Evolutionary conservation across 2,329 filamentous ascomycete genomes (phyloP), one percentile per base, ranked within the genome.

Genomic region (Claviceps sp.): DNA sequence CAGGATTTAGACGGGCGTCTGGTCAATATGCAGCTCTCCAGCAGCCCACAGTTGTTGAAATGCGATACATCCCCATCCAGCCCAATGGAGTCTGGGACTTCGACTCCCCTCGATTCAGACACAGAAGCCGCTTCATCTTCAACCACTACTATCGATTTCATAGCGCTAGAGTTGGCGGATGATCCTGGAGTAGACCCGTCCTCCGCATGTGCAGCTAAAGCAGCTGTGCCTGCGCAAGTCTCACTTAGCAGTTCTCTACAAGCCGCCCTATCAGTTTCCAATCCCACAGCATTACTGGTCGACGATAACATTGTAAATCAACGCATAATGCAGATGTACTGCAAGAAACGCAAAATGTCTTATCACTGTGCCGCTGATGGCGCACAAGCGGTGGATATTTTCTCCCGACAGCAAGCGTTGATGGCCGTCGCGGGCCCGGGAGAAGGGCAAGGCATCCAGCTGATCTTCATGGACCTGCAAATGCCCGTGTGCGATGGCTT

Each of bases 221-320:
- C 13, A 44, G 14, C 13, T 16, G 22, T 26, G 42, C 24, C 16
- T 30, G 16, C 13, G 14, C 24, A 46, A 30, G 26, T 26, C 24
- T 4, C 6, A 11, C 16, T 26, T 26, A 18, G 18, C 26, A 34
- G 14, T 26, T 22, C 22, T 26, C 16, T 44, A 16, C 8, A 38
- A 5, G n/a, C 40, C 13, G 8, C 37, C 1, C 26, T 49, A 0
- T 38, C 47, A 14, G 20, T 52, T 6, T n/a, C 54, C 5, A 57
- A 52, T 0, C 63, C 63, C 2, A 52, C 52, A 16, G 61, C 61
- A 0, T 63, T 76, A 0, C 59, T 76, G 1, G 72, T 74, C 0
- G 73, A 75, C 54, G 73, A 75, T 54, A 76, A 75, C 46, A 51
- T 67, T 2, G 70, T 75, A 51, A 76, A 76, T 22, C 65, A 75